Conservation (phyloP, 2,329 filamentous ascomycete genomes). For the Teratosphaeria viscida region DNA sequence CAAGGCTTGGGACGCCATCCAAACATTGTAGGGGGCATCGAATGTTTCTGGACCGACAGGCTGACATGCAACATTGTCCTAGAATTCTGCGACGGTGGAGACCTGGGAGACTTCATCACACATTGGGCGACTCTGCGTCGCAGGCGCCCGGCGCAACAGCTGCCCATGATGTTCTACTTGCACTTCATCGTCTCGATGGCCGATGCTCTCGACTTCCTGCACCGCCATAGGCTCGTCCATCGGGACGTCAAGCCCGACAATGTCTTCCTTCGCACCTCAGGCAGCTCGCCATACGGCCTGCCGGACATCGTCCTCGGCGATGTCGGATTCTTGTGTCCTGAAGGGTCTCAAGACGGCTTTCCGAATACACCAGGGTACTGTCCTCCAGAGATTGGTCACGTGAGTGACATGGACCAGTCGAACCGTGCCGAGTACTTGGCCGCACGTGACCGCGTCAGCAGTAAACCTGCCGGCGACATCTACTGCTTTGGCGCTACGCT, state of each 20-base stretch:
- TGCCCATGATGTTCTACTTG: constrained; percentile 9
- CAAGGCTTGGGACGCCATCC: neutral
- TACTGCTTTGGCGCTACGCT: constrained; percentile 17
- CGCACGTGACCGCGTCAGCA: neutral
- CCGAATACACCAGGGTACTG: constrained; percentile 9
- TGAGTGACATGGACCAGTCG: constrained; percentile 4
- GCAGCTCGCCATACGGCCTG: constrained; percentile 3
- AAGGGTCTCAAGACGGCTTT: constrained; percentile 1
- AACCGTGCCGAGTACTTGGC: neutral
- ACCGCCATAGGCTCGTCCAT: constrained; percentile 16
- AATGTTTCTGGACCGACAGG: neutral
- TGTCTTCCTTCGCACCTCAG: constrained; percentile 13
- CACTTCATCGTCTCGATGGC: constrained; percentile 17
- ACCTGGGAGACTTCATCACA: neutral
- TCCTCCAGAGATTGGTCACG: constrained; percentile 1
- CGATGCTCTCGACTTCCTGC: constrained; percentile 16
- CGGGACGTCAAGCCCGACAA: constrained; percentile 17
- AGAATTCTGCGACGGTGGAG: neutral
- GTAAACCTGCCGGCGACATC: constrained; percentile 14
- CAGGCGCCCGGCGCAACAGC: neutral
- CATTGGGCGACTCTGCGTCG: neutral
- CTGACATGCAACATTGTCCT: neutral
- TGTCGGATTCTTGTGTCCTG: constrained; percentile 10
- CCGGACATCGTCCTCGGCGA: constrained; percentile 17
- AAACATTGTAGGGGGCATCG: neutral